Evolutionary conservation across 345 rosid genomes (phyloP), one percentile per base, ranked within the genome.

Genomic region (Euphorbia peplus): DNA sequence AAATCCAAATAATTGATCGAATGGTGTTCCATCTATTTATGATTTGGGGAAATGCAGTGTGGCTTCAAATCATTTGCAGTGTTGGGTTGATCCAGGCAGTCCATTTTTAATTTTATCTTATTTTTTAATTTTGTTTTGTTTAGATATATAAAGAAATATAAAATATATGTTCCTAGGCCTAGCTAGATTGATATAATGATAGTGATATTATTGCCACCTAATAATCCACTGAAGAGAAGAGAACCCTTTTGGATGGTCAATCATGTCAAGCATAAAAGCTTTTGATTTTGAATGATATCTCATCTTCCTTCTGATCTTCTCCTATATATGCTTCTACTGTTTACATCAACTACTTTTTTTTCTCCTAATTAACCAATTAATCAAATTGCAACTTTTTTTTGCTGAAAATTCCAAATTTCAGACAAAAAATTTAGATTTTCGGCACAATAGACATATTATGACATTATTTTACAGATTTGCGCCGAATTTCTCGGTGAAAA

Each of bases 221-320:
- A 84, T 78, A 79, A 83, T 83, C 88, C 91, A 87, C 91, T 78
- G 71, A 32, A 66, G 79, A 76, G 71, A 32, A 66, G 79, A 76
- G 69, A 72, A 35, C 65, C 66, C 59, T 78, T 77, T 84, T 75
- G 73, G 75, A 69, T 73, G 73, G 67, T 76, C 85, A 80, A 83
- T 84, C 87, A 84, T 78, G 83, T 81, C 91, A 74, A 79, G 66
- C 76, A 83, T 79, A 57, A 86, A 87, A 83, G 86, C 81, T 79
- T 64, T 58, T 67, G 60, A 63, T 62, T 56, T 29, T n/a, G n/a
- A n/a, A n/a, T n/a, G n/a, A n/a, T n/a, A n/a, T n/a, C n/a, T n/a
- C n/a, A n/a, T n/a, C n/a, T n/a, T n/a, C n/a, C n/a, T n/a, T n/a
- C n/a, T n/a, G n/a, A 77, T 68, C 44, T 50, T 35, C 39, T 35